phyloP scores from a whole-genome alignment of 768 basidiomycete species.

The Naganishia friedmannii region DNA sequence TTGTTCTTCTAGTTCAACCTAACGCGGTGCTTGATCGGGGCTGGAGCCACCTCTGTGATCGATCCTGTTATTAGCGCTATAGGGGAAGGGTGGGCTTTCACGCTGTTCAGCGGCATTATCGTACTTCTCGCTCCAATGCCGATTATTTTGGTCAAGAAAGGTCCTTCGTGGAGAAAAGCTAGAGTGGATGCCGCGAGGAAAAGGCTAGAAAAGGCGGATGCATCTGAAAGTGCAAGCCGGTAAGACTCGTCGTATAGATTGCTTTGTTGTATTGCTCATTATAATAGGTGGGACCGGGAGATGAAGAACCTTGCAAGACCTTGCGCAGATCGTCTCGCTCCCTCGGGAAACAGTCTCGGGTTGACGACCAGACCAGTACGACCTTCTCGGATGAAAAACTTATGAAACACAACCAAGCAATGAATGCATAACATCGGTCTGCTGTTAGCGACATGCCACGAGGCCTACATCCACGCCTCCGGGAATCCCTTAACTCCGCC shows the following conservation, averaged over 20 bases:
- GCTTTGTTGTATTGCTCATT: not conserved
- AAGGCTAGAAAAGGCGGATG: slow-evolving; percentile 21
- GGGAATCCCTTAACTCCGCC: slow-evolving; percentile 79
- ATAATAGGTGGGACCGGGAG: not conserved
- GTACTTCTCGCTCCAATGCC: slow-evolving; percentile 39
- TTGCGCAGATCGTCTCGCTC: too few species aligned
- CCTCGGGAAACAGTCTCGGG: too few species aligned
- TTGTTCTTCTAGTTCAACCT: slow-evolving; percentile 43
- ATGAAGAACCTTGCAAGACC: not conserved
- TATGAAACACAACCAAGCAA: not conserved
- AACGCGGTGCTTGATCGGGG: slow-evolving; percentile 47
- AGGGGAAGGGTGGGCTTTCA: slow-evolving; percentile 47
- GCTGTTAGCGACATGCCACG: not conserved
- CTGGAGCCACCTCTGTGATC: slow-evolving; percentile 43
- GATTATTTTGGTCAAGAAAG: slow-evolving; percentile 36
- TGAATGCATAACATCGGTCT: not conserved
- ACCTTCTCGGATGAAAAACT: not conserved
- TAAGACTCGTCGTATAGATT: not conserved
- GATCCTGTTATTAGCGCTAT: slow-evolving; percentile 41
- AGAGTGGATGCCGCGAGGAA: slow-evolving; percentile 28
- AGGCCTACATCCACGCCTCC: slow-evolving; percentile 66
- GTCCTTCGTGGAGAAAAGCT: slow-evolving; percentile 36
- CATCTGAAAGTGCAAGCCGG: not conserved
- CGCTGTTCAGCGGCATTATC: slow-evolving; percentile 41
- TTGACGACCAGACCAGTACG: not conserved